Percentiles rank a stretch among this genome's conserved stretches.
phyloP scores from a whole-genome alignment of 2,329 filamentous ascomycete species.

The Xylaria sp. region DNA sequence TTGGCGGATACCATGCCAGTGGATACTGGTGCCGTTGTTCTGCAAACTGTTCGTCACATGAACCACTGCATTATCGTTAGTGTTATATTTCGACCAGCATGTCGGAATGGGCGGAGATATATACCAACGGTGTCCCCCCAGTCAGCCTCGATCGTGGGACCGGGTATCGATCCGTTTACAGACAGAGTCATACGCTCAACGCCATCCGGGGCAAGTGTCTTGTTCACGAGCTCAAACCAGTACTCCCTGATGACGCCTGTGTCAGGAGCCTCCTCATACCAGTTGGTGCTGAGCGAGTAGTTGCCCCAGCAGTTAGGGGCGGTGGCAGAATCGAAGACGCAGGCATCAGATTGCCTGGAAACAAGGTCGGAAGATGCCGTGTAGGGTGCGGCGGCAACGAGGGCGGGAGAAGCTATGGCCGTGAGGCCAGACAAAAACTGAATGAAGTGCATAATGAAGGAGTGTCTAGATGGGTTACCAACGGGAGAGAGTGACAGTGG shows the following conservation, averaged over 20 bases:
- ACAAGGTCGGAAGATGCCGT: slow-evolving; percentile 28
- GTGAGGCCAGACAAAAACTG: slow-evolving; percentile 37
- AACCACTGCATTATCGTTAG: slow-evolving; percentile 53
- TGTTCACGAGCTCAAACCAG: slow-evolving; percentile 56
- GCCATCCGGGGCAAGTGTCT: slow-evolving; percentile 59
- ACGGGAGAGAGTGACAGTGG: slow-evolving; percentile 12
- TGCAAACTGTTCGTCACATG: slow-evolving; percentile 65
- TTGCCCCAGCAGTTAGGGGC: slow-evolving; percentile 59
- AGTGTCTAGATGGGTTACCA: slow-evolving; percentile 23
- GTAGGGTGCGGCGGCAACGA: slow-evolving; percentile 41
- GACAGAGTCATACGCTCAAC: slow-evolving; percentile 55
- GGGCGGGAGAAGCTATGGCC: slow-evolving; percentile 36
- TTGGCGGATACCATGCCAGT: slow-evolving; percentile 72
- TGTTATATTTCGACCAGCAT: not conserved
- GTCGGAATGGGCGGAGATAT: slow-evolving; percentile 3
- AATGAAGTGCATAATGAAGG: slow-evolving; percentile 39
- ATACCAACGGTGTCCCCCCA: slow-evolving; percentile 54
- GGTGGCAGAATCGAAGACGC: slow-evolving; percentile 45
- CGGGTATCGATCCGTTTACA: slow-evolving; percentile 69
- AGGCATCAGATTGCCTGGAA: slow-evolving; percentile 33
- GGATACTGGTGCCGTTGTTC: slow-evolving; percentile 68
- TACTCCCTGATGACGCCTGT: slow-evolving; percentile 64
- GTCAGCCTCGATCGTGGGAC: slow-evolving; percentile 65
- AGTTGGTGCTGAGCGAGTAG: slow-evolving; percentile 61
- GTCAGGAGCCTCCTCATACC: slow-evolving; percentile 54